Base-by-base conservation (phyloP, 352 stramenopile species). In the Blastocystis hominis region DNA sequence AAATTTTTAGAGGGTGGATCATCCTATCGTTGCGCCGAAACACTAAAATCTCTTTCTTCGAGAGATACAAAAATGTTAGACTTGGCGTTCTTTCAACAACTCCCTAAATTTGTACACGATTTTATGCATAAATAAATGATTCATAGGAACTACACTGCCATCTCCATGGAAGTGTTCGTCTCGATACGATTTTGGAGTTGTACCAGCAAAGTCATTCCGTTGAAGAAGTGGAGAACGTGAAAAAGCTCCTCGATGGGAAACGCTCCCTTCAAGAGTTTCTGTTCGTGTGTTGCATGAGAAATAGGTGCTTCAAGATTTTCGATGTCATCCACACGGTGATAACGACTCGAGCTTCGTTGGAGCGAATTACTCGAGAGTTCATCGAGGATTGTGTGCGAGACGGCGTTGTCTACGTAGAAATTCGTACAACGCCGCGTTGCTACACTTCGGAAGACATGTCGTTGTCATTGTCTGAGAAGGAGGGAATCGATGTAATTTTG, bases 401-500 rank as follows among this genome's bases (percentile, higher is more conserved):
- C n/a, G 46, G 50, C 17, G 70, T 80, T 13, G 55, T 80, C 4
- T 80, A 80, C 55, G 70, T n/a, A 6, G 70, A 80, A 80, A 64
- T 80, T 20, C 44, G 70, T 40, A 80, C 70, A 15, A 80, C 70
- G 0, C 70, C 70, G 3, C 30, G 70, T 9, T 13, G 46, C 17
- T 62, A 47, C 53, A 40, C 24, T 46, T 20, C 5, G 2, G 70
- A 46, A 36, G 47, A 80, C 2, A 15, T 42, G 15, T 30, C 24
- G 24, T 30, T 30, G 24, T 30, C 24, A 30, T 40, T 80, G 10
- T 42, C 17, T 4, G 70, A 80, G 50, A 80, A 80, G 55, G 70
- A 80, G 30, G 70, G 70, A 42, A 80, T 80, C 44, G 70, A 80
- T 62, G 40, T 62, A 6, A 63, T 80, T 66, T n/a, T 80, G 46